phyloP scores from a whole-genome alignment of 352 stramenopile genomes.

The Phytophthora sansomeana region DNA sequence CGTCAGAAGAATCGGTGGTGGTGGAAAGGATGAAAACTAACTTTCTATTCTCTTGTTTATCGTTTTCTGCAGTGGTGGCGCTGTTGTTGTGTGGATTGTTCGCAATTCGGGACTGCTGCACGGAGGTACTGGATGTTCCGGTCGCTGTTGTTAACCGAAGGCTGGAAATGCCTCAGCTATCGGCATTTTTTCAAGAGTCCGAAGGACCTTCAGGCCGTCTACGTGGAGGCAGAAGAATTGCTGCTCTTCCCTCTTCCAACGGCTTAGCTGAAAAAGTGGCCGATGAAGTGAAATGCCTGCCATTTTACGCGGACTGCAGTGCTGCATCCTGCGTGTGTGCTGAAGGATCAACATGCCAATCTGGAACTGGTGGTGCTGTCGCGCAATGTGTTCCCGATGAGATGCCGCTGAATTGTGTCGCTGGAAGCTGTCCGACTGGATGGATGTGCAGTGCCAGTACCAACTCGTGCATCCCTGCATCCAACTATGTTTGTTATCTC shows the following conservation, averaged over 20 bases:
- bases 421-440: conserved; percentile 37
- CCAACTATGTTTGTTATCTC: conserved; percentile 53
- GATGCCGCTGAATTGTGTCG: conserved; percentile 7
- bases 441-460: conserved; percentile 40
- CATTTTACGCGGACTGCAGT: conserved; percentile 41
- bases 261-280: not conserved
- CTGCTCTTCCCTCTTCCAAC: not conserved
- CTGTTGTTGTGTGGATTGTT: conserved; percentile 54
- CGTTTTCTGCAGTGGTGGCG: conserved; percentile 39
- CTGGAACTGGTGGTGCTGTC: not conserved
- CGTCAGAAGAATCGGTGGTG: conserved; percentile 20
- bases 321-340: conserved; percentile 35
- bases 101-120: conserved; percentile 54
- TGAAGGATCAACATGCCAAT: conserved; percentile 42
- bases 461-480: conserved; percentile 32
- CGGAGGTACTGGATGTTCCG: conserved; percentile 27
- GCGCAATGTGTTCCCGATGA: conserved; percentile 33
- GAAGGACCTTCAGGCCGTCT: not conserved
- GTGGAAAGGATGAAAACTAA: not conserved
- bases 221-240: conserved; percentile 20
- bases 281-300: conserved; percentile 19
- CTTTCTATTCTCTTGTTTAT: conserved; percentile 4
- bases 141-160: conserved; percentile 29
- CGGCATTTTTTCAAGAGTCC: not conserved
- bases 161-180: conserved; percentile 3